Evolutionary conservation across 2,329 filamentous ascomycete species (phyloP), one percentile per base, ranked within the genome.

Genomic region (Chaetoscypha palmicola): DNA sequence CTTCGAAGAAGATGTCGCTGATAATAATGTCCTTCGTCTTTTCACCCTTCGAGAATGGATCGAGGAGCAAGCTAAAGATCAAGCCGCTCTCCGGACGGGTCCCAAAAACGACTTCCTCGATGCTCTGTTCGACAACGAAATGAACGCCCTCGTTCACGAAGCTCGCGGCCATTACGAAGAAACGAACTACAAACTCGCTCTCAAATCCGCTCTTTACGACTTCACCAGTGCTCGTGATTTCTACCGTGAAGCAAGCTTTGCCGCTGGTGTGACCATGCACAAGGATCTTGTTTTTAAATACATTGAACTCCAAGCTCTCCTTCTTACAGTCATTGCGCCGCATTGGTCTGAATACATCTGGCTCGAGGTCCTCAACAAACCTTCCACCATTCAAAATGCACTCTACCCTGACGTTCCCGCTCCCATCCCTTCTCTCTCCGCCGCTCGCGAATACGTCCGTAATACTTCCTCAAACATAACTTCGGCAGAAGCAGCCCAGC

Each of bases 301-400:
- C 66, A 80, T 95, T 54, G 84, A 94, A 67, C 74, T 94, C 16
- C 91, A 96, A 65, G 81, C 86, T 35, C 74, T 94, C 39, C 73
- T 96, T 59, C 70, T 97, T 55, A 76, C 83, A 2, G 85, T 89
- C 40, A 81, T 97, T 50, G 83, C 91, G 2, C 91, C 92, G 46
- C 92, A 98, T 67, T 97, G 89, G 83, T 74, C 87, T 36, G 92
- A 98, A 62, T 85, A 94, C 66, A 80, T 98, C 62, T 97, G 89
- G 88, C 78, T 85, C 43, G 91, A 97, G 66, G 79, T 97, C 2
- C 78, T 98, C 48, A 79, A 84, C 62, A 89, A 86, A 70, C 64
- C 76, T 26, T 68, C 73, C 43, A 85, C 83, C 5, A 79, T 98
- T 58, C 90, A 97, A 68, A 79, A 81, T 41, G 88, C 86, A 10